Base-by-base conservation (phyloP, 352 stramenopile genomes). In the Pythium brassicae region DNA sequence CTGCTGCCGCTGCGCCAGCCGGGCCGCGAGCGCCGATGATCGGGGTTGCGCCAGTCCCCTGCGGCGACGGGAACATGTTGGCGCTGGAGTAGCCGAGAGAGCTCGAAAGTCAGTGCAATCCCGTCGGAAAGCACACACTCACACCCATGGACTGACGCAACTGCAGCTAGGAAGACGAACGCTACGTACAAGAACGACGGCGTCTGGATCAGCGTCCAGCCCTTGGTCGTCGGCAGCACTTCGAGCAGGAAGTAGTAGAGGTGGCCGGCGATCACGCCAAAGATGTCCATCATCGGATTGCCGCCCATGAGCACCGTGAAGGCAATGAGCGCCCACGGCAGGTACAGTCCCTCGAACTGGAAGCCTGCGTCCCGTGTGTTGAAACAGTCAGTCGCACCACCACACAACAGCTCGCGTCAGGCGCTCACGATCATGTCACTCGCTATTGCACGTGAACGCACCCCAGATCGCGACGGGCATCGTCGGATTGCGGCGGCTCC, bases 241-340 rank as follows among this genome's bases (percentile, higher is more conserved):
- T 96, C 87, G 46, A 95, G 66, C 49, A 95, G 48, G 49, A 95
- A 96, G 69, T 96, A 96, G 76, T 95, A 96, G 39, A 95, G 55
- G 68, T 96, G 87, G 20, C 86, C 87, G 8, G 87, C 84, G 12
- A 94, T 61, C 15, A 96, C 76, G 2, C 87, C 87, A 27, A 94
- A 86, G 48, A 95, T 65, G 60, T 95, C 83, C 72, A 89, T 91
- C 49, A 96, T 89, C 20, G 87, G 86, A 58, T 82, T 93, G 43
- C 82, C 80, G 35, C 87, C 87, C 27, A 92, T 76, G 42, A 96
- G 79, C 47, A 96, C 77, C 32, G 83, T 94, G 63, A 95, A 95
- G 37, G 78, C 87, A 46, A 96, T 94, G 20, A 95, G 67, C 9
- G 85, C 87, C 87, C 87, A 96, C 19, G 87, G 87, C 35, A 96